Conservation (phyloP, 2,329 filamentous ascomycete species). For the Dryadomyces quercus-mongolicae region DNA sequence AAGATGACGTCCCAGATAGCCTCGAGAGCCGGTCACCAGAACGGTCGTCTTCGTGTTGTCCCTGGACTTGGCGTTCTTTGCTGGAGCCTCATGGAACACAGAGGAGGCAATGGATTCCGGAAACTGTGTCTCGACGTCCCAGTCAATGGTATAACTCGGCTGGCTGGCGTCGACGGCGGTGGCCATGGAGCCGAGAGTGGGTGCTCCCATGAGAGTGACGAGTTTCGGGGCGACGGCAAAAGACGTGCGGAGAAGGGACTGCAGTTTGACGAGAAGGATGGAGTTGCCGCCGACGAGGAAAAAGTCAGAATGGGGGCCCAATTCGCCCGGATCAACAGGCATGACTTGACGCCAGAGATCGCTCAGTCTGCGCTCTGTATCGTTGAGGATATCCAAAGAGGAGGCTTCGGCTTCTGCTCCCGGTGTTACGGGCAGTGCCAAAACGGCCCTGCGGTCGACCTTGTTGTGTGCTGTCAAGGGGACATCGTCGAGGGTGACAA, state of each 20-base stretch:
- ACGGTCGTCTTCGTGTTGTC: conserved; percentile 16
- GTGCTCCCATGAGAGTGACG: conserved; percentile 23
- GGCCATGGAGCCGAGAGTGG: conserved; percentile 28
- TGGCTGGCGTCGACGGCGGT: background rate
- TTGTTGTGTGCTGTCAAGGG: background rate
- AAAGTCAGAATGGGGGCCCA: conserved; percentile 21
- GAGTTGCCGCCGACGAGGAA: conserved; percentile 11
- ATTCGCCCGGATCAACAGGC: too few relatives aligned
- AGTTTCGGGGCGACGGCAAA: conserved; percentile 22
- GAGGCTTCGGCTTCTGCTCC: background rate
- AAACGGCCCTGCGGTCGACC: background rate
- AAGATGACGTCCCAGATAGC: conserved; percentile 28
- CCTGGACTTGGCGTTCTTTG: too few relatives aligned
- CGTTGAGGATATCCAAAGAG: background rate
- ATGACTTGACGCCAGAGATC: background rate
- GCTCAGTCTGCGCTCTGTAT: background rate
- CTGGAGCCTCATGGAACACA: background rate
- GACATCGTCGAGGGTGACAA: background rate
- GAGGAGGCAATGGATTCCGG: background rate
- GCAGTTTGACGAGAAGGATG: conserved; percentile 24
- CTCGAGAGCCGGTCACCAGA: conserved; percentile 26
- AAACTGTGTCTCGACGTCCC: conserved; percentile 15
- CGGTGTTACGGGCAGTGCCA: background rate
- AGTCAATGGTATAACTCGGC: conserved; percentile 11
- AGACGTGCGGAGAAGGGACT: conserved; percentile 18